A percentile compares a stretch with the other conserved stretches of the same genome.
Conservation (phyloP, 176 grass and related monocot genomes). For the Tillandsia fasciculata region DNA sequence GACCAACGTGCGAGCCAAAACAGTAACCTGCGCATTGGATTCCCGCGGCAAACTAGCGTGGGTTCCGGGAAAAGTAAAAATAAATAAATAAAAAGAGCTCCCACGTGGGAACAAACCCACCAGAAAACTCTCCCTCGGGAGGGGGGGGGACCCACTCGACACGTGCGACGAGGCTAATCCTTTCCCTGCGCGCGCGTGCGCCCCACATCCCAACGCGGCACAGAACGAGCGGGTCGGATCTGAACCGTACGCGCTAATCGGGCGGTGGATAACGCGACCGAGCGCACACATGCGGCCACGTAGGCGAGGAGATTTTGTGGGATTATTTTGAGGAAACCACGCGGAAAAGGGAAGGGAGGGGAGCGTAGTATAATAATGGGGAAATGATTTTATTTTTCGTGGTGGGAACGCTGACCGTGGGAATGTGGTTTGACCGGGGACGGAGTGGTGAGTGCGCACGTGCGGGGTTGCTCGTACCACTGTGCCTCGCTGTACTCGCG, state of each 20-base stretch:
- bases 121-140: background rate
- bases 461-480: background rate
- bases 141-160: background rate
- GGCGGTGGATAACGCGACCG: too few relatives aligned
- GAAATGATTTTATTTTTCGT: too few relatives aligned
- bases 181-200: background rate
- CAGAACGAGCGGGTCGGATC: background rate
- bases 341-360: too few relatives aligned
- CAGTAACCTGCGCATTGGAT: background rate
- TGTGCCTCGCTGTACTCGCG: constrained; percentile 5
- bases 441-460: background rate
- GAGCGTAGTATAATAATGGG: too few relatives aligned
- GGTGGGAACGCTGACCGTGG: too few relatives aligned
- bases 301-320: too few relatives aligned
- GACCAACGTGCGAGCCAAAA: background rate
- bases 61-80: too few relatives aligned
- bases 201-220: background rate
- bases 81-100: too few relatives aligned
- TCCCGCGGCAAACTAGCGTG: background rate
- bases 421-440: too few relatives aligned
- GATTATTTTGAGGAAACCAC: too few relatives aligned
- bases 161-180: background rate
- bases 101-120: too few relatives aligned
- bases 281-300: too few relatives aligned
- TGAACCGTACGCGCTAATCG: background rate